A percentile compares a stretch with the other conserved stretches of the same genome.
These are phyloP conservation scores for Aspergillus sp. DNA, from an alignment of 2,329 filamentous ascomycete species.

Conservation along the genomic window DNA sequence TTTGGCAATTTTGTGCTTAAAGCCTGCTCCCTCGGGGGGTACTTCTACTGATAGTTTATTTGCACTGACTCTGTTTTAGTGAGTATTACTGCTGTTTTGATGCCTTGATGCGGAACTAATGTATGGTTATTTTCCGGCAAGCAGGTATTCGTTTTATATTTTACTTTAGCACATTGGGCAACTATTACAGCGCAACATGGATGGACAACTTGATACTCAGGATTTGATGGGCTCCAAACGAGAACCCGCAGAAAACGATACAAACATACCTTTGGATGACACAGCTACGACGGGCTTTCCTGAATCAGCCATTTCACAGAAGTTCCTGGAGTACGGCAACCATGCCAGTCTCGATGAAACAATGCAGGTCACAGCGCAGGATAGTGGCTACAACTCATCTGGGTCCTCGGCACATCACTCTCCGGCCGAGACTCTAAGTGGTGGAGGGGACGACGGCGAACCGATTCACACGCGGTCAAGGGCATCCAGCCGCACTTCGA, in stretches of 20 bases:
- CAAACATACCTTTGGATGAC: not conserved
- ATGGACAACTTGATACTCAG: not conserved
- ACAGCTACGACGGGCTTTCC: not conserved
- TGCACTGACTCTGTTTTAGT: not conserved
- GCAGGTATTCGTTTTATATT: not conserved
- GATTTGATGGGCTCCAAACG: not conserved
- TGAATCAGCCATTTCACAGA: not conserved
- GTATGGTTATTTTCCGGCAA: not conserved
- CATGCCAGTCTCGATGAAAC: slow-evolving; percentile 16
- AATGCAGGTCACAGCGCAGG: slow-evolving; percentile 20
- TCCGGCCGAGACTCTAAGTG: slow-evolving; percentile 25
- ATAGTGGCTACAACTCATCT: slow-evolving; percentile 36
- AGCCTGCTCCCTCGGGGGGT: not conserved
- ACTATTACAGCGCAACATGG: not conserved
- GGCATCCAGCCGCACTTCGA: slow-evolving; percentile 41
- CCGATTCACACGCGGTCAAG: slow-evolving; percentile 26
- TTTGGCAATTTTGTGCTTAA: not conserved
- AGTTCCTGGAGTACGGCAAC: slow-evolving; percentile 8
- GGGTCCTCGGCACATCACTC: slow-evolving; percentile 33
- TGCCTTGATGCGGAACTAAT: not conserved
- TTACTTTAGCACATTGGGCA: not conserved
- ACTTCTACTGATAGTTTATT: not conserved
- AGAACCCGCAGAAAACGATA: not conserved
- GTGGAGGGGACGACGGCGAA: slow-evolving; percentile 28
- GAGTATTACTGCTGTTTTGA: not conserved